Conservation (phyloP, 225 moss, liverwort and hornwort genomes). For the Pseudisothecium myosuroides region DNA sequence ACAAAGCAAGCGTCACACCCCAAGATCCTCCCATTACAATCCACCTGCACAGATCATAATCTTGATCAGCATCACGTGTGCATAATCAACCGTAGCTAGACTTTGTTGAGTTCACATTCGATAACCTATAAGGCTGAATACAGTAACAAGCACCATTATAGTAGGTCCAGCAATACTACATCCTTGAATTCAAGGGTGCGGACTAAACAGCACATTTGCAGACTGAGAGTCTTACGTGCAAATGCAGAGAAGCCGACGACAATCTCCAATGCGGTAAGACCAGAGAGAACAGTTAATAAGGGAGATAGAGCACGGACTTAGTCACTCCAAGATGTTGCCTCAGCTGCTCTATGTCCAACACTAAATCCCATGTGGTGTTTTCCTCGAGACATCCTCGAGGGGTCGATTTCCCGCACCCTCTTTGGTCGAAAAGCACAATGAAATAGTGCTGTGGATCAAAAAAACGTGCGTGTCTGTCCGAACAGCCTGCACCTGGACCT, state of each 20-base stretch:
- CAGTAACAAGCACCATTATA: not conserved
- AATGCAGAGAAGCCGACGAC: conserved; percentile 30
- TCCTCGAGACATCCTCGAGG: conserved; percentile 67
- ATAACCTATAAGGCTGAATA: not conserved
- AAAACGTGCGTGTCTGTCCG: conserved; percentile 62
- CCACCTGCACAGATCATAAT: conserved; percentile 35
- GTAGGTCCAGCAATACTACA: not conserved
- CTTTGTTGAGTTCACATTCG: not conserved
- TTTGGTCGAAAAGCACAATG: conserved; percentile 72
- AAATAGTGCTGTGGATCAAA: conserved; percentile 68
- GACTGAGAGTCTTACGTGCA: conserved; percentile 31
- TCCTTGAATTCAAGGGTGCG: not conserved
- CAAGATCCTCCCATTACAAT: conserved; percentile 79
- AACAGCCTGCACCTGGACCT: conserved; percentile 79
- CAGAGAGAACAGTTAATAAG: conserved; percentile 12
- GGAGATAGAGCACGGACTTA: conserved; percentile 34
- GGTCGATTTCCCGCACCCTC: conserved; percentile 70
- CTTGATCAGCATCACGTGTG: not conserved
- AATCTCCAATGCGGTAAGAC: conserved; percentile 20
- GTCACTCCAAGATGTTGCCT: conserved; percentile 55
- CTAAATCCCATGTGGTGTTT: conserved; percentile 74
- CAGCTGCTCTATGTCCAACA: conserved; percentile 64
- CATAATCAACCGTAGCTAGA: not conserved
- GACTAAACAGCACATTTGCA: not conserved
- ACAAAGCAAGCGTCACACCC: conserved; percentile 74